Evolutionary conservation across 306 rosid genomes (phyloP).

Genomic region (Boehmeria nivea): DNA sequence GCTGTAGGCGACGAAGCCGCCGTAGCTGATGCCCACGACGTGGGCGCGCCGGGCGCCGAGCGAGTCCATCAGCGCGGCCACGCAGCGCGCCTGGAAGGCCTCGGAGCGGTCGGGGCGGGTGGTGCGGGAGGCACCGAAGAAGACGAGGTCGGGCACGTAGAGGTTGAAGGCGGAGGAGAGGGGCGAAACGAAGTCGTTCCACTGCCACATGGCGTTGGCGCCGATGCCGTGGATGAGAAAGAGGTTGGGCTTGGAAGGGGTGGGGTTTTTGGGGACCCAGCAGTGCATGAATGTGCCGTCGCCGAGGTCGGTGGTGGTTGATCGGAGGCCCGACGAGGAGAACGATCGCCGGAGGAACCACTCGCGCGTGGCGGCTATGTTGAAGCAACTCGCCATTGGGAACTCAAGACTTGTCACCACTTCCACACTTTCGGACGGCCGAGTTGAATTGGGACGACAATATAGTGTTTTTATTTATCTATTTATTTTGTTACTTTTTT

Average conservation of each 20-base stretch:
- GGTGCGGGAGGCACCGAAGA: constrained; percentile 76
- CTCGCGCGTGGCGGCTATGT: constrained; percentile 40
- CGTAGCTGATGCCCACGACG: constrained; percentile 73
- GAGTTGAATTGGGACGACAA: no score
- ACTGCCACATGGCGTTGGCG: constrained; percentile 97
- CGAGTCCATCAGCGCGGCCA: constrained; percentile 48
- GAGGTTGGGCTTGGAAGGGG: constrained; percentile 44
- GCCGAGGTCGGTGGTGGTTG: constrained; percentile 74
- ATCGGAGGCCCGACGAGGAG: constrained; percentile 55
- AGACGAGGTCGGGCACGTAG: constrained; percentile 80
- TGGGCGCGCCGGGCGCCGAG: constrained; percentile 35
- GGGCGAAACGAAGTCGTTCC: constrained; percentile 56
- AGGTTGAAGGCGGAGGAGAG: constrained; percentile 65
- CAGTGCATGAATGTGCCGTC: constrained; percentile 76
- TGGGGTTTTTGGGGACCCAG: constrained; percentile 59
- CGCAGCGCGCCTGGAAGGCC: constrained; percentile 67
- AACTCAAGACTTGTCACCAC: no score
- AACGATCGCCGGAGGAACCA: constrained; percentile 49
- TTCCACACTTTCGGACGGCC: no score
- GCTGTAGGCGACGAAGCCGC: constrained; percentile 82
- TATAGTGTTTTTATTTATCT: no score
- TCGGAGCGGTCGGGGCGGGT: constrained; percentile 59
- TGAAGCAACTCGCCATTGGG: constrained; percentile 46
- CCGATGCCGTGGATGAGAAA: constrained; percentile 84
- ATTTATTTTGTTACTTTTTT: no score